Percentiles rank a stretch among this genome's conserved stretches.
Evolutionary conservation across 192 early-diverging fungal genomes (phyloP).

Genomic region (Neocallimastix lanati): DNA sequence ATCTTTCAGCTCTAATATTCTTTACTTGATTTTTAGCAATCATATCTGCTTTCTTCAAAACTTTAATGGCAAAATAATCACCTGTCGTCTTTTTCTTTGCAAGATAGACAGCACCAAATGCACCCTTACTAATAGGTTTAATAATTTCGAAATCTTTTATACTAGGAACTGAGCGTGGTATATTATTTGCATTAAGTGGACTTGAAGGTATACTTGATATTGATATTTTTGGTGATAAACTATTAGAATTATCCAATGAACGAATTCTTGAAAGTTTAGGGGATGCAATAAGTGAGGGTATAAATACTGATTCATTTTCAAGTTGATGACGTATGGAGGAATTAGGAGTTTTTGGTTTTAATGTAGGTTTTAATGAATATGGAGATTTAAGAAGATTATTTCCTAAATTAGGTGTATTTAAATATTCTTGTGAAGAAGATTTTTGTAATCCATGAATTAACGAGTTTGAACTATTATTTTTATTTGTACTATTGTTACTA

Average conservation of each 20-base stretch:
- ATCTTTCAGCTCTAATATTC: slow-evolving; percentile 71
- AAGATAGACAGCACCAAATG: slow-evolving; percentile 70
- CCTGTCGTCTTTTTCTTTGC: slow-evolving; percentile 74
- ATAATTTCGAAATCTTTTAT: slow-evolving; percentile 83
- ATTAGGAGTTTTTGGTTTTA: neutral
- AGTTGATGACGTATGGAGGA: neutral
- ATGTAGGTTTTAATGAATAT: neutral
- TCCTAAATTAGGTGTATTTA: neutral
- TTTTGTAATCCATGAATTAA: neutral
- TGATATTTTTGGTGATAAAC: slow-evolving; percentile 10
- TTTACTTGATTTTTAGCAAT: slow-evolving; percentile 80
- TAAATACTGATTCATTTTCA: slow-evolving; percentile 3
- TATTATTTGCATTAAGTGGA: slow-evolving; percentile 6
- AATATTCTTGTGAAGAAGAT: neutral
- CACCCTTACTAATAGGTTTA: slow-evolving; percentile 79
- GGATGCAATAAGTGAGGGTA: slow-evolving; percentile 3
- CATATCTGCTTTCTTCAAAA: slow-evolving; percentile 73
- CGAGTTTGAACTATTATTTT: neutral
- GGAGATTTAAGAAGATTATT: neutral
- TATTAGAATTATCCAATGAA: slow-evolving; percentile 9
- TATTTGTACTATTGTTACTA: neutral
- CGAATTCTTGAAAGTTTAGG: slow-evolving; percentile 10
- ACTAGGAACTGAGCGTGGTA: slow-evolving; percentile 37
- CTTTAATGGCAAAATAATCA: slow-evolving; percentile 75
- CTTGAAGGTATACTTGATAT: slow-evolving; percentile 18